Base-by-base conservation (phyloP, 305 asterid species). In the Plantago lanceolata region DNA sequence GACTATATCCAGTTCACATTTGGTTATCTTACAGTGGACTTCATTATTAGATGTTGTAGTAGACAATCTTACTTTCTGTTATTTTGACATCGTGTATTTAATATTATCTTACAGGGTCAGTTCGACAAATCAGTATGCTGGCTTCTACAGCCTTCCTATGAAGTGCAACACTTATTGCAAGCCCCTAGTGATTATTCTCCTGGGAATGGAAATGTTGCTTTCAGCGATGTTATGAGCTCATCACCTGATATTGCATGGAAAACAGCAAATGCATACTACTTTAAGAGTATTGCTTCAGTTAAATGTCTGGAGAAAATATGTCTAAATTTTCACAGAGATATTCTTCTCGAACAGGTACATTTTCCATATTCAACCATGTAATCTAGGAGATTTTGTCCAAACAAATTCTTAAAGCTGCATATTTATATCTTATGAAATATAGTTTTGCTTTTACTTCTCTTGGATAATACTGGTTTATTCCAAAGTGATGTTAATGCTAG, bases 141-240 rank as follows among this genome's bases (percentile, higher is more conserved):
- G 96, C 84, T 84, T 75, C 85, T 86, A 72, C 96, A 88, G 81
- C 91, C 96, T 44, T 84, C 96, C 49, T 88, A 80, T 70, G 88
- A 82, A 62, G 81, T 86, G 77, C 82, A 71, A 29, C 93, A 94
- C 74, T 79, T 94, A 75, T 81, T 93, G 71, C 73, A 61, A 57
- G 61, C 73, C 48, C 72, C 67, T 69, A 65, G 66, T 63, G 70
- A 57, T 66, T 58, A 60, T 48, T 78, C 83, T 69, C 58, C 76
- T 45, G 78, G 67, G 20, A 66, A 72, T 66, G 64, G 45, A 44
- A 71, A 67, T 48, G 65, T 51, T 61, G 73, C 73, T 67, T 66
- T 44, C 31, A 63, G 73, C 70, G 40, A 63, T 71, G 51, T 65
- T 59, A 72, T 71, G 72, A 61, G 72, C 67, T 68, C 80, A 18